These are phyloP conservation scores for Echria macrotheca DNA, from an alignment of 495 filamentous ascomycete genomes.

Conservation along the genomic window DNA sequence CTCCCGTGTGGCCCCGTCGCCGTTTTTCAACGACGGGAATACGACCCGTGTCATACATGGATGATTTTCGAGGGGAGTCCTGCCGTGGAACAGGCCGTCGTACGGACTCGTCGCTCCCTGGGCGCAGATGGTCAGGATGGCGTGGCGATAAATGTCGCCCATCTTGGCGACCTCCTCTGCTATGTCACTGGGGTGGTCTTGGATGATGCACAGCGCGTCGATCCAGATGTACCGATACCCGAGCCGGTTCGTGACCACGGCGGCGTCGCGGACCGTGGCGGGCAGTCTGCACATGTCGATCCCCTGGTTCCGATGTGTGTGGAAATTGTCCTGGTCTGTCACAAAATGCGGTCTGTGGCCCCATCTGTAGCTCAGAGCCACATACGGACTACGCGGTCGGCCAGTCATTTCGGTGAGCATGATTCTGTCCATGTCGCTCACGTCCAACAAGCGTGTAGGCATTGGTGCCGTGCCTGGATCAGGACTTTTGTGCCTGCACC, in stretches of 20 bases:
- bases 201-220: constrained; percentile 30
- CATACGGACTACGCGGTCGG: background rate
- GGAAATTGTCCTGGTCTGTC: constrained; percentile 6
- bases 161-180: constrained; percentile 12
- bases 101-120: constrained; percentile 8
- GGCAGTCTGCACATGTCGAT: constrained; percentile 13
- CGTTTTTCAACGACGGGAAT: too few species aligned
- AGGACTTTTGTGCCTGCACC: too few species aligned
- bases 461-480: too few species aligned
- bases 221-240: constrained; percentile 33
- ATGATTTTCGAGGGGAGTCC: background rate
- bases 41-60: constrained; percentile 3
- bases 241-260: constrained; percentile 17
- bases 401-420: constrained; percentile 6
- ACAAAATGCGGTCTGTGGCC: constrained; percentile 8
- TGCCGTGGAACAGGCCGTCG: constrained; percentile 9
- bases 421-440: constrained; percentile 6
- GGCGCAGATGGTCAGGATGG: constrained; percentile 13
- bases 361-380: constrained; percentile 21
- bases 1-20: background rate
- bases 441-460: constrained; percentile 14
- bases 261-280: constrained; percentile 20
- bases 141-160: constrained; percentile 19
- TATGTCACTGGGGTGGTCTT: constrained; percentile 12
- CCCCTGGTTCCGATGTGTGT: background rate